Conservation (phyloP, 768 basidiomycete species). For the Pholiota microspora region DNA sequence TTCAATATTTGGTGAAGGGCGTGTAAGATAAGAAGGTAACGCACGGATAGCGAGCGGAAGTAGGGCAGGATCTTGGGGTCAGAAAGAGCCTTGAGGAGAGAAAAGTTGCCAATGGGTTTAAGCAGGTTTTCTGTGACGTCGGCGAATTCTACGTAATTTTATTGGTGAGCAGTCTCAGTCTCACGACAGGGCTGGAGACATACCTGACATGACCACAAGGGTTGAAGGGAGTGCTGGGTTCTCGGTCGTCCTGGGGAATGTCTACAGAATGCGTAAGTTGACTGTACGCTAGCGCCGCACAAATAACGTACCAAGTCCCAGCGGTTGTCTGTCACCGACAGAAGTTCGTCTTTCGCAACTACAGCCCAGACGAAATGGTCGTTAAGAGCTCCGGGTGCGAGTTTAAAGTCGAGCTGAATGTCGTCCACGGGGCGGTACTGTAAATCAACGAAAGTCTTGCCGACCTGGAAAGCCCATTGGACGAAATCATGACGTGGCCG, state of each 20-base stretch:
- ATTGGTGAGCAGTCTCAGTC: background rate
- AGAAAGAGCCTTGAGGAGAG: constrained; percentile 55
- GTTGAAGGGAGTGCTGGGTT: constrained; percentile 55
- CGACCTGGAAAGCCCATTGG: constrained; percentile 60
- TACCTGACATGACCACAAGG: constrained; percentile 77
- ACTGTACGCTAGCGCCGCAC: background rate
- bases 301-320: constrained; percentile 81
- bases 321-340: constrained; percentile 62
- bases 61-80: constrained; percentile 66
- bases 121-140: constrained; percentile 81
- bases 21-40: constrained; percentile 23
- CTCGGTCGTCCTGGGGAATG: constrained; percentile 79
- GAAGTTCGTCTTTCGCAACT: constrained; percentile 77
- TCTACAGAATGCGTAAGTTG: constrained; percentile 39
- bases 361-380: constrained; percentile 81
- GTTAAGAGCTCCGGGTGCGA: constrained; percentile 48
- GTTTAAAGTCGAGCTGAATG: constrained; percentile 77
- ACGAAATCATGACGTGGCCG: constrained; percentile 83
- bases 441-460: constrained; percentile 69
- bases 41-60: constrained; percentile 83
- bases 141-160: constrained; percentile 58
- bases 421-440: constrained; percentile 69
- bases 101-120: constrained; percentile 48
- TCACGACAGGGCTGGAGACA: constrained; percentile 4
- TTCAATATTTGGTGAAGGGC: constrained; percentile 4